These are phyloP conservation scores for Celoporthe dispersa DNA, from an alignment of 2,329 filamentous ascomycete genomes.

Conservation along the genomic window DNA sequence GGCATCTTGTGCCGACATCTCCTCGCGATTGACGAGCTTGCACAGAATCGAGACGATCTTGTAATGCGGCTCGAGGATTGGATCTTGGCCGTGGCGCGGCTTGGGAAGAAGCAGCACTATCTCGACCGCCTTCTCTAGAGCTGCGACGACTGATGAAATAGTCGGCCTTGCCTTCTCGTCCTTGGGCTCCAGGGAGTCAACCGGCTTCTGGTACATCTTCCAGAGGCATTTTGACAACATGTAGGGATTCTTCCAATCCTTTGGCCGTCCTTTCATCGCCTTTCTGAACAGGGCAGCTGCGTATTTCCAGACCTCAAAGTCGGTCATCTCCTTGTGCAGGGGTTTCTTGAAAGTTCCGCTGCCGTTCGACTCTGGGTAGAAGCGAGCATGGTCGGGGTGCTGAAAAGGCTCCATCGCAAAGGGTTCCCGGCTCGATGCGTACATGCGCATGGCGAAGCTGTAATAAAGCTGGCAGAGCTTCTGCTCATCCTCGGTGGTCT, in stretches of 20 bases:
- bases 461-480: constrained; percentile 63
- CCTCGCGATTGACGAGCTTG: constrained; percentile 70
- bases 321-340: constrained; percentile 60
- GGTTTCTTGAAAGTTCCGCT: constrained; percentile 56
- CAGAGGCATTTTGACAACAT: constrained; percentile 67
- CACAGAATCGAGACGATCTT: constrained; percentile 83
- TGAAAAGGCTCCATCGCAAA: constrained; percentile 67
- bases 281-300: constrained; percentile 60
- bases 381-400: constrained; percentile 60
- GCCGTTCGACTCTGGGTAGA: constrained; percentile 57
- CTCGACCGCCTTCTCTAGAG: constrained; percentile 56
- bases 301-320: constrained; percentile 66
- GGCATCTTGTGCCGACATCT: constrained; percentile 53
- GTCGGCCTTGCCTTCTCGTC: constrained; percentile 46
- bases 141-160: constrained; percentile 48
- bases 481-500: constrained; percentile 54
- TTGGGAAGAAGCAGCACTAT: constrained; percentile 58
- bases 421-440: constrained; percentile 64
- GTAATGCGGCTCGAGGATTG: constrained; percentile 89
- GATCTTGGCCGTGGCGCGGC: constrained; percentile 66
- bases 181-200: constrained; percentile 48
- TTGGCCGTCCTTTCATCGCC: constrained; percentile 57
- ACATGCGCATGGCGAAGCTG: constrained; percentile 65
- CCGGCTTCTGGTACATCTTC: constrained; percentile 63
- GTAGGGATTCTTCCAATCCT: constrained; percentile 64